Conservation (phyloP, 768 basidiomycete species). For the Chalciporus chontae region DNA sequence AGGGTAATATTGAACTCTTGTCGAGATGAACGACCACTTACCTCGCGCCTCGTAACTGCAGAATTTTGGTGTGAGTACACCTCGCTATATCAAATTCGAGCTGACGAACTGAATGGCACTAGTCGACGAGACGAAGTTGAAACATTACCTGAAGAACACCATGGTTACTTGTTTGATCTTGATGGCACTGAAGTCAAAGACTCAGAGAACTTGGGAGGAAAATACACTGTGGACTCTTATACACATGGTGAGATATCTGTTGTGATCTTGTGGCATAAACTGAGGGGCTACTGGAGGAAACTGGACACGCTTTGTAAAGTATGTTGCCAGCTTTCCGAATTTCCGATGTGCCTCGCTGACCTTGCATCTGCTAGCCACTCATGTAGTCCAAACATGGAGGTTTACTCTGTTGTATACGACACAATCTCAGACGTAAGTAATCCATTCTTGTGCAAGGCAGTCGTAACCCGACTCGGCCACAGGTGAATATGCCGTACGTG, state of each 20-base stretch:
- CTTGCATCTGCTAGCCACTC: conserved; percentile 53
- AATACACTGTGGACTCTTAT: conserved; percentile 57
- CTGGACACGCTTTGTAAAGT: conserved; percentile 78
- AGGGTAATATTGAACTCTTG: conserved; percentile 43
- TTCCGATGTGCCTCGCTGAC: conserved; percentile 3
- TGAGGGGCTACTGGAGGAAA: conserved; percentile 45
- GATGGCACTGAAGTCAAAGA: conserved; percentile 49
- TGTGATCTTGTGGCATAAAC: background rate
- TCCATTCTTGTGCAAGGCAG: background rate
- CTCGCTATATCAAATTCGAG: background rate
- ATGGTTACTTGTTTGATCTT: conserved; percentile 58
- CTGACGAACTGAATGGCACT: background rate
- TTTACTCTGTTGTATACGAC: conserved; percentile 62
- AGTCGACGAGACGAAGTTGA: conserved; percentile 46
- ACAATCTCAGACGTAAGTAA: conserved; percentile 48
- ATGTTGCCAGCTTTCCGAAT: conserved; percentile 15
- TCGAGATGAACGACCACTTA: conserved; percentile 1
- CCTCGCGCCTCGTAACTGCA: conserved; percentile 17
- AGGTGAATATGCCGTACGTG: conserved; percentile 62
- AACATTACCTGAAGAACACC: conserved; percentile 32
- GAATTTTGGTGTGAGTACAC: conserved; percentile 43
- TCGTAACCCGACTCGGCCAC: conserved; percentile 1
- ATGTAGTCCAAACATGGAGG: conserved; percentile 54
- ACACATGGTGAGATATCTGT: conserved; percentile 40
- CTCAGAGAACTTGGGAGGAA: conserved; percentile 28